Evolutionary conservation across 768 basidiomycete genomes (phyloP).

Genomic region (Termitomyces sp.): DNA sequence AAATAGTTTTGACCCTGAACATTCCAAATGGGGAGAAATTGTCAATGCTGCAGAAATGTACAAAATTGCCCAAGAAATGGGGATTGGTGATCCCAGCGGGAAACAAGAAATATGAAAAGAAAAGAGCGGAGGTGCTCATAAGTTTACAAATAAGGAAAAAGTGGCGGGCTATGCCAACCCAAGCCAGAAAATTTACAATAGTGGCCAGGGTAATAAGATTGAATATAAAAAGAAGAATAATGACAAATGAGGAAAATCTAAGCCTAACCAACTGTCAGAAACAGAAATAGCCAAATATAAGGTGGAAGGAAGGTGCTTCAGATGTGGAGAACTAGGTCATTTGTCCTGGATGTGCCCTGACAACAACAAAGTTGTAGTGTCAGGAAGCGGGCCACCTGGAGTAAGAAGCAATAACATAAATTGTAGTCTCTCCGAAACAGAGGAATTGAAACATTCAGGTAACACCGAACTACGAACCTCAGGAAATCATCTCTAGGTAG

Average conservation of each 20-base stretch:
- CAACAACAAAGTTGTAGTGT: background rate
- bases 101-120: too few relatives aligned
- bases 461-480: background rate
- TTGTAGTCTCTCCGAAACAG: background rate
- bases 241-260: too few relatives aligned
- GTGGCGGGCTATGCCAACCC: too few relatives aligned
- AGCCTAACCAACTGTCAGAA: background rate
- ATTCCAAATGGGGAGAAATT: background rate
- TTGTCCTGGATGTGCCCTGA: background rate
- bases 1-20: background rate
- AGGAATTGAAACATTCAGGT: background rate
- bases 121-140: too few relatives aligned
- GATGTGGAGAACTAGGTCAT: background rate
- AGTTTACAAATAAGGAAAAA: too few relatives aligned
- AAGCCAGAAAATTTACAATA: too few relatives aligned
- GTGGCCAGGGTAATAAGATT: too few relatives aligned
- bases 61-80: background rate
- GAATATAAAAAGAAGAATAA: too few relatives aligned
- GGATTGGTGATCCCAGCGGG: too few relatives aligned
- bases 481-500: background rate
- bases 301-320: background rate
- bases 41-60: background rate
- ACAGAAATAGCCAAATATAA: background rate
- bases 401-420: background rate
- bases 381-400: background rate